These are phyloP conservation scores for Ceratobasidium sp. DNA, from an alignment of 1,284 basidiomycete genomes.

Conservation along the genomic window DNA sequence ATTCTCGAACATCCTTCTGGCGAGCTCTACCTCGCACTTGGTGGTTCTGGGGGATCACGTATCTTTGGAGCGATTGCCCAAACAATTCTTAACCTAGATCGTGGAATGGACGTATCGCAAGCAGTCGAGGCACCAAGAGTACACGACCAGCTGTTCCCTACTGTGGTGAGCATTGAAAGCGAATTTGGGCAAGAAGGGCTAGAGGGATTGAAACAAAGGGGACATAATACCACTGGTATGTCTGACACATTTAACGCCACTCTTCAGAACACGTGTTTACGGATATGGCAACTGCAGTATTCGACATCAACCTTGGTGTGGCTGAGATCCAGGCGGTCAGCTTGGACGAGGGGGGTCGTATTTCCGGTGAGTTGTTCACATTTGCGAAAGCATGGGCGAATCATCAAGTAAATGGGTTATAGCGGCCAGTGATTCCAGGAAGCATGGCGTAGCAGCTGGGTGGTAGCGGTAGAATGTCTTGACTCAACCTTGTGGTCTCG, in stretches of 20 bases:
- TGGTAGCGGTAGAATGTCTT: constrained; percentile 56
- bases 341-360: constrained; percentile 56
- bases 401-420: constrained; percentile 7
- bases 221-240: constrained; percentile 76
- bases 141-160: constrained; percentile 90
- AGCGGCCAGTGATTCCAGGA: constrained; percentile 85
- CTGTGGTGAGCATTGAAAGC: constrained; percentile 67
- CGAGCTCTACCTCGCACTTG: constrained; percentile 73
- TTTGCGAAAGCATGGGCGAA: not conserved
- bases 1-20: constrained; percentile 81
- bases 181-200: constrained; percentile 63
- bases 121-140: constrained; percentile 88
- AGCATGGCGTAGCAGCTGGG: constrained; percentile 82
- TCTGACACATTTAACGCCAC: constrained; percentile 37
- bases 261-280: constrained; percentile 8
- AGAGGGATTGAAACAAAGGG: constrained; percentile 62
- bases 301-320: constrained; percentile 66
- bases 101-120: constrained; percentile 78
- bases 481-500: too few species aligned
- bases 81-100: constrained; percentile 80
- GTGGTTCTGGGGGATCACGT: constrained; percentile 86
- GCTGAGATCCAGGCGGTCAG: constrained; percentile 78
- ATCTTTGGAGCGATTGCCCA: constrained; percentile 87
- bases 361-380: constrained; percentile 61
- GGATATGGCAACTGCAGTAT: constrained; percentile 46